These are phyloP conservation scores for Nothopassalora personata DNA, from an alignment of 2,329 filamentous ascomycete species.

Conservation along the genomic window DNA sequence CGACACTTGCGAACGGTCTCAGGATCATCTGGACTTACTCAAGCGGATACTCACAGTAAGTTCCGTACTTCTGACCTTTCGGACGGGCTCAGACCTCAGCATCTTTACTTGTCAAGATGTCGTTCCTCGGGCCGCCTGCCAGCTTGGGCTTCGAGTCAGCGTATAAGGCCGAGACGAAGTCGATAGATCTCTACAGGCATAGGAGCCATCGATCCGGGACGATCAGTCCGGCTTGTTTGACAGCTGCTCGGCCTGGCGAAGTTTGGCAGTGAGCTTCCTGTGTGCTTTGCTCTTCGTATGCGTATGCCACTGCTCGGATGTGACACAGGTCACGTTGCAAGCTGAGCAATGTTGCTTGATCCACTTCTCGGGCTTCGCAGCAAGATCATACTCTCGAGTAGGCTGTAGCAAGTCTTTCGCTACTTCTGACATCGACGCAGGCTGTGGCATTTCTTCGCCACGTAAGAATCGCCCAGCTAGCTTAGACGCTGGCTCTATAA, in stretches of 20 bases:
- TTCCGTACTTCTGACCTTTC: too few species aligned
- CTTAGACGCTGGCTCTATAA: constrained; percentile 58
- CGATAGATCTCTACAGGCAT: not conserved
- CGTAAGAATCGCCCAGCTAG: constrained; percentile 61
- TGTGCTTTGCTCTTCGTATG: constrained; percentile 55
- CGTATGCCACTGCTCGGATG: constrained; percentile 52
- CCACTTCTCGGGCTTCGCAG: constrained; percentile 42
- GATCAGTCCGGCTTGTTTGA: not conserved
- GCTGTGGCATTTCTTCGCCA: constrained; percentile 49
- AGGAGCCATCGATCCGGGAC: not conserved
- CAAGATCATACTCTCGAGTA: constrained; percentile 47
- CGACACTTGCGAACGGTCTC: too few species aligned
- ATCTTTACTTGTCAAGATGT: too few species aligned
- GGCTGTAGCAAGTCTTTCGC: constrained; percentile 55
- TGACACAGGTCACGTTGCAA: constrained; percentile 57
- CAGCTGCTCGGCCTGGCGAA: not conserved
- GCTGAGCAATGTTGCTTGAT: constrained; percentile 60
- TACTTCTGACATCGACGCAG: constrained; percentile 50
- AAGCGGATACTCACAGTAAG: too few species aligned
- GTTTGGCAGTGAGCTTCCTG: constrained; percentile 30
- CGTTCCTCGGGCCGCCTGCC: too few species aligned
- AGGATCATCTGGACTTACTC: too few species aligned
- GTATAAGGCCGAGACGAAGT: not conserved
- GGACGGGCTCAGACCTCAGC: too few species aligned
- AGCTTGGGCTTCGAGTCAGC: not conserved